These are phyloP conservation scores for Casuarina glauca DNA, from an alignment of 306 rosid genomes.

Conservation along the genomic window DNA sequence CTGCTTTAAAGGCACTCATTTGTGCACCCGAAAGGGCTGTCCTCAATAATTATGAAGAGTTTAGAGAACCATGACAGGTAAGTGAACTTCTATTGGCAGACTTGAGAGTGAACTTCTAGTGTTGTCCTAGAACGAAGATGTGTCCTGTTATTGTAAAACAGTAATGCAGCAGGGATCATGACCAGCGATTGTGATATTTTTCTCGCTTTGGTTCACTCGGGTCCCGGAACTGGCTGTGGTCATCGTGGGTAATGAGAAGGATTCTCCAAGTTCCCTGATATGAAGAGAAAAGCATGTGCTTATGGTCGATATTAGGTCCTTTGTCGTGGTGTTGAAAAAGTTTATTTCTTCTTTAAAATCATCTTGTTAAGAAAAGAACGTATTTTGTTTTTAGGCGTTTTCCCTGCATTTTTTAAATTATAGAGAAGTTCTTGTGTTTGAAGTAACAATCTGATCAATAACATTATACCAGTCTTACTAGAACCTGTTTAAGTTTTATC, in stretches of 20 bases:
- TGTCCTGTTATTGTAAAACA: neutral
- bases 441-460: neutral
- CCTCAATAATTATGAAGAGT: neutral
- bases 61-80: neutral
- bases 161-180: neutral
- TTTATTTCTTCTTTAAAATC: too few species aligned
- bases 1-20: neutral
- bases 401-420: neutral
- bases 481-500: neutral
- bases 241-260: constrained; percentile 83
- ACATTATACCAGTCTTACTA: neutral
- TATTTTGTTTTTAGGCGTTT: neutral
- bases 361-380: too few species aligned
- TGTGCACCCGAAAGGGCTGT: neutral
- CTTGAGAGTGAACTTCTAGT: neutral
- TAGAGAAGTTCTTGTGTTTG: neutral
- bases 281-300: constrained; percentile 89
- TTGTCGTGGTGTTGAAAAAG: constrained; percentile 37
- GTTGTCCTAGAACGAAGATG: neutral
- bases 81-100: neutral
- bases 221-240: constrained; percentile 95
- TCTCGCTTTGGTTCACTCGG: constrained; percentile 22
- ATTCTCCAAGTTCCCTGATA: constrained; percentile 80
- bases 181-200: neutral
- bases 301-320: constrained; percentile 79